Evolutionary conservation across 805 yeast species (phyloP).

Genomic region (Wickerhamiella azyma): DNA sequence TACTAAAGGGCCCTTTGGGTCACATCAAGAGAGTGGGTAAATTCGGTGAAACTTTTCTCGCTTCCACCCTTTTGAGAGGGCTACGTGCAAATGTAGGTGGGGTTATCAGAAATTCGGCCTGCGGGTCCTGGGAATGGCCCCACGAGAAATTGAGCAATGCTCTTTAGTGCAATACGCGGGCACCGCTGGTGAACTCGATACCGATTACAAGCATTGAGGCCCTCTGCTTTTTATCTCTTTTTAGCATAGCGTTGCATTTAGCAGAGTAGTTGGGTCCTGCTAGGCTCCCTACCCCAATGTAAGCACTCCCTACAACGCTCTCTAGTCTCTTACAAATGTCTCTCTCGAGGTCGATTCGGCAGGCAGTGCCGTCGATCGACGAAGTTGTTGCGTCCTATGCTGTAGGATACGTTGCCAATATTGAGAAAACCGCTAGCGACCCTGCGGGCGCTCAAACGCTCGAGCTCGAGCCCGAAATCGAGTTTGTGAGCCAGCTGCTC

Average conservation of each 20-base stretch:
- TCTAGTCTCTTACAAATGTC: constrained; percentile 1
- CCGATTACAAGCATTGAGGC: constrained; percentile 21
- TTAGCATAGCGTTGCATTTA: too few species aligned
- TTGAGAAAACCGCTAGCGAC: constrained; percentile 66
- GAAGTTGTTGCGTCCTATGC: constrained; percentile 83
- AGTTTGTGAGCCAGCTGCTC: constrained; percentile 51
- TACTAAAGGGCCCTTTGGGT: constrained; percentile 6
- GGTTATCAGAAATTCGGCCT: constrained; percentile 22
- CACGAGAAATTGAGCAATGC: constrained; percentile 20
- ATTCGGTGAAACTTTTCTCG: constrained; percentile 22
- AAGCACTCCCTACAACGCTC: too few species aligned
- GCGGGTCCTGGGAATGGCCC: constrained; percentile 22
- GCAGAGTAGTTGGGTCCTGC: too few species aligned
- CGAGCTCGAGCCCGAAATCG: constrained; percentile 52
- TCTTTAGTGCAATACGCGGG: constrained; percentile 24
- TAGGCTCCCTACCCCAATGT: too few species aligned
- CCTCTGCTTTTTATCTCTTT: not conserved
- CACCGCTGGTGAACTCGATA: constrained; percentile 20
- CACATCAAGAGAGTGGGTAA: constrained; percentile 22
- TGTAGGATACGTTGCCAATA: constrained; percentile 72
- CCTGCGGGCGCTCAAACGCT: constrained; percentile 65
- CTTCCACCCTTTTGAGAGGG: constrained; percentile 19
- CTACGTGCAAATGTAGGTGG: constrained; percentile 23
- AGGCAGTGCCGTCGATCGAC: constrained; percentile 77
- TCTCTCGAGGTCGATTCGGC: constrained; percentile 40